Base-by-base conservation (phyloP, 2,329 filamentous ascomycete genomes). In the Ophiobolus disseminans region DNA sequence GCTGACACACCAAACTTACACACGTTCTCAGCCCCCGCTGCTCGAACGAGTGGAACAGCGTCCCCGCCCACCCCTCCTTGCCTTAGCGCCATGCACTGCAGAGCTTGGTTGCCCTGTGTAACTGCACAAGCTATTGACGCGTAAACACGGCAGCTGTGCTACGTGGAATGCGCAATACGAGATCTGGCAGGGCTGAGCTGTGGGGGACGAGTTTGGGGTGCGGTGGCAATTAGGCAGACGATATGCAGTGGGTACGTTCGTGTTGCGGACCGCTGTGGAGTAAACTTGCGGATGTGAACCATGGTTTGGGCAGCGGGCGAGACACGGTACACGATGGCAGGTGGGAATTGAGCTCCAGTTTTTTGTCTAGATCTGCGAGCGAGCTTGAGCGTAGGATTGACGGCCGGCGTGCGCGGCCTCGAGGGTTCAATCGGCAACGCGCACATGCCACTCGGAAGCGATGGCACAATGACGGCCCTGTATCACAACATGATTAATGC, bases 401-500 rank as follows among this genome's bases (percentile, higher is more conserved):
- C 30, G 19, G 40, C 9, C n/a, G 21, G 30, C 10, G 30, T 32
- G 30, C 30, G n/a, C n/a, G n/a, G n/a, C n/a, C n/a, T n/a, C n/a
- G n/a, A n/a, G n/a, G n/a, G n/a, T n/a, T n/a, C n/a, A n/a, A n/a
- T n/a, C n/a, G n/a, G n/a, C n/a, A n/a, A 50, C 17, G 47, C 42
- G 51, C 42, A 30, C 39, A 43, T 38, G 32, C 40, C 28, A 44
- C 40, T 37, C 35, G 25, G 37, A 22, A 16, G 23, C 8, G 13
- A 35, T 30, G 37, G 38, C 47, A 48, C 22, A 13, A 51, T 50
- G 49, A 49, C 40, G 40, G 40, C 23, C 22, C 45, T 46, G 57
- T 60, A 44, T 44, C 57, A 56, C 40, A 30, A 23, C 38, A 45
- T 39, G 14, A 36, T 34, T 4, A 32, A 3, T 14, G 3, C 7